Conservation (phyloP, 345 rosid genomes). For the Raphanus raphanistrum region DNA sequence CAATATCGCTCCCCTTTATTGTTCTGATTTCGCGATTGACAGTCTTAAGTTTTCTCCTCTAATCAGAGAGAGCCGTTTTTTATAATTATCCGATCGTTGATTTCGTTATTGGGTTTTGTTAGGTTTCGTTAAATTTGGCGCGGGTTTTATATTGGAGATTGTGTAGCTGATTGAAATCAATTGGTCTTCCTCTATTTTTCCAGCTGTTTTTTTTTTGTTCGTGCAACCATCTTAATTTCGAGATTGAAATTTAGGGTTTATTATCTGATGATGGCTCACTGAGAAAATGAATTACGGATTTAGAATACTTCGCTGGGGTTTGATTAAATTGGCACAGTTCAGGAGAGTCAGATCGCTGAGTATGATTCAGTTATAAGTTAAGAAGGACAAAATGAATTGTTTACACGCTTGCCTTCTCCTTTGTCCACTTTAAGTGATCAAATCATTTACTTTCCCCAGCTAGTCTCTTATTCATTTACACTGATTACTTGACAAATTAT, state of each 20-base stretch:
- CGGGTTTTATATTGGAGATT: constrained; percentile 13
- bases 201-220: neutral
- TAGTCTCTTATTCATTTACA: neutral
- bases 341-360: neutral
- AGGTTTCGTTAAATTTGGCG: neutral
- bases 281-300: neutral
- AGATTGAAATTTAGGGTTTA: neutral
- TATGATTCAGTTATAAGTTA: neutral
- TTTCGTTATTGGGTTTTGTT: constrained; percentile 27
- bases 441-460: neutral
- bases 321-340: neutral
- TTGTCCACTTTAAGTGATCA: too few relatives aligned
- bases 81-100: constrained; percentile 1
- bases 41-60: constrained; percentile 15
- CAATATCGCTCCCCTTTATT: neutral
- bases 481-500: neutral
- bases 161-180: constrained; percentile 15
- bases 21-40: constrained; percentile 10
- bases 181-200: constrained; percentile 12
- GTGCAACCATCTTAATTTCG: too few relatives aligned
- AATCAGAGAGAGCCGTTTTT: constrained; percentile 33
- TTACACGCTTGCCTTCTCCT: too few relatives aligned
- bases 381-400: neutral
- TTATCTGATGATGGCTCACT: neutral
- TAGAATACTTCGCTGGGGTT: neutral